Conservation (phyloP, 2,329 filamentous ascomycete genomes). For the Thielaviopsis ethacetica region DNA sequence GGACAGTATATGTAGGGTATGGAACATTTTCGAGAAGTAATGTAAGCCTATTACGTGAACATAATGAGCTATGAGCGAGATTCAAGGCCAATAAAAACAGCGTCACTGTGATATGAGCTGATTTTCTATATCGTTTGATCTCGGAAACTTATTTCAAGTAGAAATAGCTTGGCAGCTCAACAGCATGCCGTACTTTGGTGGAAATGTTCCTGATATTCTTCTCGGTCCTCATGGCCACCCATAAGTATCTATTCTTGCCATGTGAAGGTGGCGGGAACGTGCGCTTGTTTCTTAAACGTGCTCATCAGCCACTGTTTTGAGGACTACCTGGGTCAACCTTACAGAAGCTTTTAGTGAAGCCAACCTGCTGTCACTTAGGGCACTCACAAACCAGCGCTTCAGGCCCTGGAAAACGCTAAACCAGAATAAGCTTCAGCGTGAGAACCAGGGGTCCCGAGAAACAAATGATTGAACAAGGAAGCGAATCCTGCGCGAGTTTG, state of each 20-base stretch:
- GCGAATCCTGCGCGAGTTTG: constrained; percentile 3
- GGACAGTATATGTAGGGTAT: no score
- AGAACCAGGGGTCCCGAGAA: neutral
- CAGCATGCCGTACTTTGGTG: no score
- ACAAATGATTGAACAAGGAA: neutral
- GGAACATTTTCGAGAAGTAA: no score
- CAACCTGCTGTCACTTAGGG: neutral
- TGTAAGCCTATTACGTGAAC: no score
- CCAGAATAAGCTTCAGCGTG: neutral
- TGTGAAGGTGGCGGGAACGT: neutral
- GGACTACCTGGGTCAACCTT: neutral
- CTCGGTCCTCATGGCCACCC: no score
- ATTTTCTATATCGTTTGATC: neutral
- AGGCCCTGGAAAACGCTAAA: neutral
- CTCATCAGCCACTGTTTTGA: neutral
- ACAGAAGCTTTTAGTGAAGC: neutral
- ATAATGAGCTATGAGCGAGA: no score
- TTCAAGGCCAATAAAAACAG: no score
- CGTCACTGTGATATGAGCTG: no score
- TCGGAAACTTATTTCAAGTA: neutral
- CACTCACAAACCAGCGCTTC: no score
- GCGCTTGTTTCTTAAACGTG: neutral
- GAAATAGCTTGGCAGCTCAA: no score
- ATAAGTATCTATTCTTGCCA: neutral
- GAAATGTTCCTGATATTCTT: neutral